These are phyloP conservation scores for Hibiscus tridactylites DNA, from an alignment of 345 rosid genomes.

Conservation along the genomic window DNA sequence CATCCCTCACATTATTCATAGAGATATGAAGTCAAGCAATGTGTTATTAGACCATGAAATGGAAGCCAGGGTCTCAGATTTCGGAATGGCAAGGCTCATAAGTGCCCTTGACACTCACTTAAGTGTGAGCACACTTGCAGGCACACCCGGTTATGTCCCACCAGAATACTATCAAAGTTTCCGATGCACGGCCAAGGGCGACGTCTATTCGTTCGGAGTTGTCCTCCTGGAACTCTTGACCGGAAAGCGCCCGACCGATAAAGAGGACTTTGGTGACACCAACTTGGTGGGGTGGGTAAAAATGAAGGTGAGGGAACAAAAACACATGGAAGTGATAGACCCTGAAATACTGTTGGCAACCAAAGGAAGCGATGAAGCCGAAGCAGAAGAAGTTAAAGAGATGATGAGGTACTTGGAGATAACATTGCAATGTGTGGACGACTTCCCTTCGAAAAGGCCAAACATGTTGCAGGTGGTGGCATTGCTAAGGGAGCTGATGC, in stretches of 20 bases:
- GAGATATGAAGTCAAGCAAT: conserved; percentile 96
- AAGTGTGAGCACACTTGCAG: conserved; percentile 91
- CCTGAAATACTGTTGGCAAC: conserved; percentile 45
- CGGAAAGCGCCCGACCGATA: conserved; percentile 86
- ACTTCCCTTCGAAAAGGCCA: conserved; percentile 79
- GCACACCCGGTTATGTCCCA: conserved; percentile 95
- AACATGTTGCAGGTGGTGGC: conserved; percentile 91
- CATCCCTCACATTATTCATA: conserved; percentile 88
- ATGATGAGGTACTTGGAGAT: conserved; percentile 79
- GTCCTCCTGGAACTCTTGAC: conserved; percentile 83
- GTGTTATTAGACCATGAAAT: conserved; percentile 81
- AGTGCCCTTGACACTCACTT: conserved; percentile 94
- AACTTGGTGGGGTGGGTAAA: conserved; percentile 95
- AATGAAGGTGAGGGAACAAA: conserved; percentile 77
- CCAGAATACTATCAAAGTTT: conserved; percentile 97
- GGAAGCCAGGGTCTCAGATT: conserved; percentile 95
- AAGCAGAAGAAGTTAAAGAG: conserved; percentile 58
- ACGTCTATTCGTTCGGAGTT: conserved; percentile 86
- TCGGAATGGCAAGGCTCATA: conserved; percentile 95
- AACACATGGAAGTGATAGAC: conserved; percentile 89
- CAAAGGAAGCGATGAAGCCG: conserved; percentile 40
- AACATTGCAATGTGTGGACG: conserved; percentile 77
- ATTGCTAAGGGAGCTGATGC: conserved; percentile 66
- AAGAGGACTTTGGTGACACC: conserved; percentile 97
- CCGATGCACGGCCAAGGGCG: conserved; percentile 90